Percentiles rank a stretch among this genome's conserved stretches.
phyloP scores from a whole-genome alignment of 352 stramenopile species.

The Pythium periplocum region DNA sequence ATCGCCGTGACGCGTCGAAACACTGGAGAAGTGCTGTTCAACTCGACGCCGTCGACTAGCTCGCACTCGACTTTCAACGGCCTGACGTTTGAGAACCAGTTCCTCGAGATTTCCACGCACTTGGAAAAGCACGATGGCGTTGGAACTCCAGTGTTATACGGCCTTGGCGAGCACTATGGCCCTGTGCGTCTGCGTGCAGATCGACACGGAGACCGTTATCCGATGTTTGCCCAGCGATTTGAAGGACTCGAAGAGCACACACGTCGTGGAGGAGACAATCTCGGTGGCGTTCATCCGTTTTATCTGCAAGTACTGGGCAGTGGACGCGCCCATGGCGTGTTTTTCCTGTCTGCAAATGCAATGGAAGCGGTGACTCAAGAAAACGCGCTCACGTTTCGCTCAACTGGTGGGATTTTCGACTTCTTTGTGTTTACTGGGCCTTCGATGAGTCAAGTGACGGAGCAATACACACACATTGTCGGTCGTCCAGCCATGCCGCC shows the following conservation, averaged over 20 bases:
- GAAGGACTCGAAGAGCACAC: constrained; percentile 14
- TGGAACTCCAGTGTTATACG: constrained; percentile 41
- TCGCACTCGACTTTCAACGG: constrained; percentile 41
- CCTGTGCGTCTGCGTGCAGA: constrained; percentile 33
- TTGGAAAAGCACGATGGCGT: constrained; percentile 23
- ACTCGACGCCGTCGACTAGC: constrained; percentile 66
- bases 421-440: constrained; percentile 74
- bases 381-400: constrained; percentile 66
- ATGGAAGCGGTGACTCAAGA: constrained; percentile 79
- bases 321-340: constrained; percentile 61
- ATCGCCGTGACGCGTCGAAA: constrained; percentile 53
- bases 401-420: constrained; percentile 78
- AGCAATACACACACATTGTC: constrained; percentile 72
- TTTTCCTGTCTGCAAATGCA: constrained; percentile 77
- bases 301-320: constrained; percentile 50
- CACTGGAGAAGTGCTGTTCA: constrained; percentile 71
- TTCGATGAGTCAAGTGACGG: constrained; percentile 41
- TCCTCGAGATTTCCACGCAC: constrained; percentile 78
- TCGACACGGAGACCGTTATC: constrained; percentile 52
- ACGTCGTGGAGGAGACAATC: constrained; percentile 50
- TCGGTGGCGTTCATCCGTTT: constrained; percentile 79
- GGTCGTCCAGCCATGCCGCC: constrained; percentile 72
- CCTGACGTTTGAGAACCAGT: constrained; percentile 84
- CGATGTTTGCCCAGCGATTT: constrained; percentile 39
- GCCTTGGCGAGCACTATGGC: constrained; percentile 64